Evolutionary conservation across 371 early-diverging fungal genomes (phyloP).

Genomic region (Furculomyces boomerangus): DNA sequence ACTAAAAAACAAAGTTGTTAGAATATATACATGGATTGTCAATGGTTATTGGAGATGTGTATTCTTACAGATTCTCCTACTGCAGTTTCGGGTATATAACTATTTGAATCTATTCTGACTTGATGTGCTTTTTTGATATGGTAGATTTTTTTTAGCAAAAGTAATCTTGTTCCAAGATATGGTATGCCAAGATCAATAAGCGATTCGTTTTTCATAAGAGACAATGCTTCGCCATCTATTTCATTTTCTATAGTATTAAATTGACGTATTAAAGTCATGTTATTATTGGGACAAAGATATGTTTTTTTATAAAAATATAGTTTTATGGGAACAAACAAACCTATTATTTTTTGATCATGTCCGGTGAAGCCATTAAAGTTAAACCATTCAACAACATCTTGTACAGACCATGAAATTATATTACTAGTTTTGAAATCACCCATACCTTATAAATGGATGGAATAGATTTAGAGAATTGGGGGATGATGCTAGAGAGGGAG

Average conservation of each 20-base stretch:
- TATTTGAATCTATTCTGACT: slow-evolving; percentile 64
- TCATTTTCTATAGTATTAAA: slow-evolving; percentile 48
- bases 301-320: not conserved
- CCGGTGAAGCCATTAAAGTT: slow-evolving; percentile 23
- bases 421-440: not conserved
- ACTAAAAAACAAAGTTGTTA: too few relatives aligned
- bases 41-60: too few relatives aligned
- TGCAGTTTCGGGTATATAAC: slow-evolving; percentile 78
- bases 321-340: too few relatives aligned
- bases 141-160: slow-evolving; percentile 69
- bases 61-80: too few relatives aligned
- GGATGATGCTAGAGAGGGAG: too few relatives aligned
- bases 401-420: slow-evolving; percentile 16
- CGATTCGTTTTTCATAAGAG: slow-evolving; percentile 76
- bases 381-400: slow-evolving; percentile 20
- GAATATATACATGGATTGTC: too few relatives aligned
- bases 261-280: not conserved
- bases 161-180: slow-evolving; percentile 73
- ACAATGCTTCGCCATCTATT: slow-evolving; percentile 77
- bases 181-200: slow-evolving; percentile 68
- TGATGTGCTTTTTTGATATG: slow-evolving; percentile 53
- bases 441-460: too few relatives aligned
- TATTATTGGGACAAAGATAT: not conserved
- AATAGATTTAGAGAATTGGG: too few relatives aligned
- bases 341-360: slow-evolving; percentile 18